Base-by-base conservation (phyloP, 2,329 filamentous ascomycete genomes). In the Coniella vitis region DNA sequence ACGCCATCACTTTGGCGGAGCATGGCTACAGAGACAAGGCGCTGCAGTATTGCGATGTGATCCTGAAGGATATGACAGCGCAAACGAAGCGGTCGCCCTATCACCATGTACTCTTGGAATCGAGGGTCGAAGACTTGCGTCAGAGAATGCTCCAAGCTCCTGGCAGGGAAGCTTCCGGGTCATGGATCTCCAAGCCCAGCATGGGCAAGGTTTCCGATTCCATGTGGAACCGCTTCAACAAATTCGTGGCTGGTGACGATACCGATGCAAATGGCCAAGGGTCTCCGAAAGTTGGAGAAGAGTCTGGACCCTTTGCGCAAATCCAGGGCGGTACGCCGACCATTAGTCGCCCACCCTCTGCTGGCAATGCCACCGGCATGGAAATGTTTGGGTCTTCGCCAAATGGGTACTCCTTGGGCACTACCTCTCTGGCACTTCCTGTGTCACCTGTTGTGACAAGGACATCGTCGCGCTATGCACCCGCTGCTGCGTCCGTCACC, bases 171-270 rank as follows among this genome's bases (percentile, higher is more conserved):
- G 83, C 79, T 48, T 84, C 83, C 7, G 83, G 81, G 17, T 91
- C 90, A 2, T 95, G 91, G 88, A 93, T 98, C 45, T 86, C 89
- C 1, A 95, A 93, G 65, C 90, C 91, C 7, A 96, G 83, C 65
- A 94, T 97, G 79, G 90, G 94, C 65, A 95, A 94, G 67, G 89
- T 97, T 0, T 93, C 90, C 2, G 90, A 86, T 53, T 89, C 86
- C 31, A 81, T 97, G 63, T 90, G 89, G 78, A 90, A 83, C 55
- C 89, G 86, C 51, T 96, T 99, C 69, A 97, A 90, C 68, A 96
- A 90, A 60, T 98, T 98, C 61, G 90, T 98, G 53, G 83, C 87
- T 45, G 94, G 93, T 13, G 91, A 96, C 52, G 91, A 97, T 47
- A 80, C 79, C 45, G 86, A 89, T 45, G 73, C 74, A 31, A 73